Conservation (phyloP, 192 early-diverging fungal species). For the Gaertneriomyces sp. region DNA sequence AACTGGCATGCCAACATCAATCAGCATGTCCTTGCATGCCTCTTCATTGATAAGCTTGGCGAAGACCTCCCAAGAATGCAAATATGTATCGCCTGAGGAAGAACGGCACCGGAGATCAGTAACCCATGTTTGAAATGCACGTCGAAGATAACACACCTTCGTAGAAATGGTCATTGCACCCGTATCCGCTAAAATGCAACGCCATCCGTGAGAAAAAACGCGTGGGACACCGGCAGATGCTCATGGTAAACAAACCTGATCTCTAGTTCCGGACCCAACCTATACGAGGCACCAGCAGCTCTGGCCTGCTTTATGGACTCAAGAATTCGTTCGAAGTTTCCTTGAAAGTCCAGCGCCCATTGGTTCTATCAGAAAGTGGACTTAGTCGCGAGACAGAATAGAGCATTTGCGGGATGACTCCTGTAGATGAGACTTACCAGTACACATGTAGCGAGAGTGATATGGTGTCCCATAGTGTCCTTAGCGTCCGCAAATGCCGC, state of each 20-base stretch:
- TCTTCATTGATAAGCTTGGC: constrained; percentile 64
- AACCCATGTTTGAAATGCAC: neutral
- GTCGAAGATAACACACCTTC: constrained; percentile 56
- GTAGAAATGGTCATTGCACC: constrained; percentile 96
- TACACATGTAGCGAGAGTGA: constrained; percentile 35
- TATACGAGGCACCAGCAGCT: constrained; percentile 68
- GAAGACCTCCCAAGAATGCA: constrained; percentile 93
- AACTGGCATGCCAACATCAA: constrained; percentile 97
- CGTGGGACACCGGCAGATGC: neutral
- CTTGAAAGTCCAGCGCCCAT: constrained; percentile 96
- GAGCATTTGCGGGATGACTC: too few species aligned
- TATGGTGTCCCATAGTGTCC: constrained; percentile 31
- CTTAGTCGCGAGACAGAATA: neutral
- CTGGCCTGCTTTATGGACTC: constrained; percentile 83
- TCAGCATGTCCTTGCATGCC: constrained; percentile 70
- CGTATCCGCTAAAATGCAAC: constrained; percentile 72
- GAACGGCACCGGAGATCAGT: too few species aligned
- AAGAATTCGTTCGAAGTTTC: constrained; percentile 83
- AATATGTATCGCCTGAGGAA: constrained; percentile 75
- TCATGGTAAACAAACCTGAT: constrained; percentile 61
- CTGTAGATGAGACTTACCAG: constrained; percentile 23
- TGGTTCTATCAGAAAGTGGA: constrained; percentile 40
- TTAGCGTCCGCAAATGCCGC: too few species aligned
- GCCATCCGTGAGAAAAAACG: neutral
- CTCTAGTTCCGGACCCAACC: constrained; percentile 95